These are phyloP conservation scores for Botrytis hyacinthi DNA, from an alignment of 2,329 filamentous ascomycete genomes.

Conservation along the genomic window DNA sequence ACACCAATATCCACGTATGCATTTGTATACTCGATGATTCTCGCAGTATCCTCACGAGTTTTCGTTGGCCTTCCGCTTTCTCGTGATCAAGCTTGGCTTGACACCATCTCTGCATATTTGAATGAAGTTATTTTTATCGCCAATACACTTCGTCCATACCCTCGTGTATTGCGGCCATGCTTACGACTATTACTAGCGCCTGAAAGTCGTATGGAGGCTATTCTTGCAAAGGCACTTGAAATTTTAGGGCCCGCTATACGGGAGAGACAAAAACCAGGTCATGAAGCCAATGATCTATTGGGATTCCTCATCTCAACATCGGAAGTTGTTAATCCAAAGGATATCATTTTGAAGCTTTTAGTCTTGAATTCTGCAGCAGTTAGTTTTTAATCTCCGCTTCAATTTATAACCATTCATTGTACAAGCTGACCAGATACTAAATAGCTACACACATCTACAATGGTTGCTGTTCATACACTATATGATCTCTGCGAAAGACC, in stretches of 20 bases:
- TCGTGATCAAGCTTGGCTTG: conserved; percentile 32
- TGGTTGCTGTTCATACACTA: conserved; percentile 47
- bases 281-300: conserved; percentile 7
- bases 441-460: conserved; percentile 42
- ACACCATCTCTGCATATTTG: conserved; percentile 9
- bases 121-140: neutral
- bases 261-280: neutral
- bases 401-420: neutral
- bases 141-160: neutral
- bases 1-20: neutral
- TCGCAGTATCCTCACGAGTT: conserved; percentile 21
- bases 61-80: conserved; percentile 34
- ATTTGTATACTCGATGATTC: neutral
- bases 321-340: neutral
- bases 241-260: conserved; percentile 3
- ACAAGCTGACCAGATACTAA: neutral
- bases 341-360: conserved; percentile 6
- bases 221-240: neutral
- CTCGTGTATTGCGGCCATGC: neutral
- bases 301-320: neutral
- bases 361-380: conserved; percentile 3
- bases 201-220: conserved; percentile 12
- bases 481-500: conserved; percentile 52
- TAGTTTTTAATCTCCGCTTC: neutral
- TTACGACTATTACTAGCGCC: neutral